Conservation (phyloP, 2,329 filamentous ascomycete species). For the Colletotrichum simmondsii region DNA sequence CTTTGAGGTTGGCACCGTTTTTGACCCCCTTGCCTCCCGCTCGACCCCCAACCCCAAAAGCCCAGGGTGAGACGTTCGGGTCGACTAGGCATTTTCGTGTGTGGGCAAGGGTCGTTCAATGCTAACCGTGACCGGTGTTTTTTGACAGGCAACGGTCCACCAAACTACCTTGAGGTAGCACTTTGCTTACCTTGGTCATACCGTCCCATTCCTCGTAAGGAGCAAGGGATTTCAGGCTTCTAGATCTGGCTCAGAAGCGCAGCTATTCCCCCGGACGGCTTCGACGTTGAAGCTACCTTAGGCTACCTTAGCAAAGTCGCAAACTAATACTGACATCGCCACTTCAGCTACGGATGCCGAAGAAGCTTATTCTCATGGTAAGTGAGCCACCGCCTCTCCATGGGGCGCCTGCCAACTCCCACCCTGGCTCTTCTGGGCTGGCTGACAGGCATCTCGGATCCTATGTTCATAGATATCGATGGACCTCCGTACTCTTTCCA, state of each 20-base stretch:
- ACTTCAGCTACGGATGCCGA: constrained; percentile 20
- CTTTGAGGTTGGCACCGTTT: constrained; percentile 14
- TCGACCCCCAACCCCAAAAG: neutral
- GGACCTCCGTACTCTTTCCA: neutral
- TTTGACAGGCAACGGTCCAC: constrained; percentile 35
- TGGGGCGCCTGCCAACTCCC: constrained; percentile 11
- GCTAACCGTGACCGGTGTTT: constrained; percentile 28
- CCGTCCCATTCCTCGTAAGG: constrained; percentile 10
- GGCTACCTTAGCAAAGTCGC: neutral
- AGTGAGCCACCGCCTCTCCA: constrained; percentile 27
- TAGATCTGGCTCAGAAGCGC: constrained; percentile 12
- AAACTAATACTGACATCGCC: neutral
- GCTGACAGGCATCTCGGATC: neutral
- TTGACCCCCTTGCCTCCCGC: neutral
- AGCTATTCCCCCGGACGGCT: constrained; percentile 4
- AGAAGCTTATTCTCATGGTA: constrained; percentile 23
- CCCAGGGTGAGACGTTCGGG: neutral
- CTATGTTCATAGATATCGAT: neutral
- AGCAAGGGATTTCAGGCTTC: constrained; percentile 8
- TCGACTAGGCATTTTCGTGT: constrained; percentile 5
- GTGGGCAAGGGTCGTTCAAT: constrained; percentile 10
- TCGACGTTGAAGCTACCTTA: constrained; percentile 22
- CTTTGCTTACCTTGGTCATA: constrained; percentile 6
- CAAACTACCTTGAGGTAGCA: constrained; percentile 9
- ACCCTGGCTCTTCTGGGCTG: neutral